A percentile compares a stretch with the other conserved stretches of the same genome.
Conservation (phyloP, 2,329 filamentous ascomycete genomes). For the Aspergillus carbonarius region DNA sequence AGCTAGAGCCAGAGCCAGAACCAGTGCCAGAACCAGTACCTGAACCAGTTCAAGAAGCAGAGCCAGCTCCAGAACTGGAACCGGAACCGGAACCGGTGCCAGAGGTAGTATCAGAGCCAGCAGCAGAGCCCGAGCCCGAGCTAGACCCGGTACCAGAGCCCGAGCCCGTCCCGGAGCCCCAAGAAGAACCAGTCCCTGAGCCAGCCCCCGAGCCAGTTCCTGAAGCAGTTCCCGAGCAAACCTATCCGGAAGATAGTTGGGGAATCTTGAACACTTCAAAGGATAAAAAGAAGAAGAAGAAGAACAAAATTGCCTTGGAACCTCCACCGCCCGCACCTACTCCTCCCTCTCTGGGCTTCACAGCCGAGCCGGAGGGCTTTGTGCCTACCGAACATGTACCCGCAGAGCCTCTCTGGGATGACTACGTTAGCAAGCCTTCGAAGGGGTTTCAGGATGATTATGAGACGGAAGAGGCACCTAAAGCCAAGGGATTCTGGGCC, state of each 20-base stretch:
- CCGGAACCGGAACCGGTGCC: conserved; percentile 24
- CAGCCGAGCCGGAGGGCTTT: conserved; percentile 34
- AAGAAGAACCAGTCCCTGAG: conserved; percentile 27
- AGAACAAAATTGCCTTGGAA: conserved; percentile 44
- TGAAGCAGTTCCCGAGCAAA: conserved; percentile 24
- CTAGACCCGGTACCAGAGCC: conserved; percentile 29
- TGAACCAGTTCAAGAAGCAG: conserved; percentile 18
- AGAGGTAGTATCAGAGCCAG: conserved; percentile 29
- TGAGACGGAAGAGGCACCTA: conserved; percentile 37
- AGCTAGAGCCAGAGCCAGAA: conserved; percentile 25
- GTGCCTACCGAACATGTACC: conserved; percentile 31
- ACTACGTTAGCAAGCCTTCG: conserved; percentile 36
- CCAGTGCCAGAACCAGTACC: conserved; percentile 11
- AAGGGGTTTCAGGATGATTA: conserved; percentile 39
- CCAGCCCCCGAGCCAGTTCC: conserved; percentile 18
- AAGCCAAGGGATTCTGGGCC: conserved; percentile 47
- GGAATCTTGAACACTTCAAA: conserved; percentile 39
- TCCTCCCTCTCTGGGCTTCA: conserved; percentile 46
- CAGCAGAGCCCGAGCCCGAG: conserved; percentile 18
- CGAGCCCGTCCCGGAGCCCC: not conserved
- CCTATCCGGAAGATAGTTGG: conserved; percentile 29
- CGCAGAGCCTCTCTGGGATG: conserved; percentile 40
- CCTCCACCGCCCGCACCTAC: conserved; percentile 51
- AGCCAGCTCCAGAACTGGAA: conserved; percentile 15
- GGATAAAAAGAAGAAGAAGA: conserved; percentile 52